Evolutionary conservation across 1,284 basidiomycete genomes (phyloP).

Genomic region (Ceratobasidium sp.): DNA sequence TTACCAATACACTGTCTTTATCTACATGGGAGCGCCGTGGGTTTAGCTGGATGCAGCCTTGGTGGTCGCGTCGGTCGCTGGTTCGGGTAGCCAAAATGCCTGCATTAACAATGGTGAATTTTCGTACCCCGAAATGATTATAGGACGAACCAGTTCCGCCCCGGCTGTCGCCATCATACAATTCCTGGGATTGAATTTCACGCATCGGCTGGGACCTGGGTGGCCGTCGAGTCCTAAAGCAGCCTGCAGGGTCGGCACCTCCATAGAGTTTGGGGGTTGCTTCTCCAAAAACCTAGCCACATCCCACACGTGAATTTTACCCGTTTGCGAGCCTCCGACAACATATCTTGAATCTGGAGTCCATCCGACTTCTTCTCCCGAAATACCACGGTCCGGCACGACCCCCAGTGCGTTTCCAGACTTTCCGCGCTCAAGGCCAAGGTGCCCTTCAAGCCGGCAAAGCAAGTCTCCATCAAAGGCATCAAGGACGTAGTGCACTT

Average conservation of each 20-base stretch:
- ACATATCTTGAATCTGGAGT: constrained; percentile 90
- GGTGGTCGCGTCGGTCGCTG: constrained; percentile 55
- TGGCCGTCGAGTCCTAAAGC: constrained; percentile 68
- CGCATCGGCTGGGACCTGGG: constrained; percentile 80
- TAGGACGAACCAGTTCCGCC: constrained; percentile 73
- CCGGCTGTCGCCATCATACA: constrained; percentile 91
- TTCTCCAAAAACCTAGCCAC: constrained; percentile 51
- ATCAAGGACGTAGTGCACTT: constrained; percentile 91
- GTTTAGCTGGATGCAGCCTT: not conserved
- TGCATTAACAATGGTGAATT: constrained; percentile 50
- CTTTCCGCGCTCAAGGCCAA: constrained; percentile 74
- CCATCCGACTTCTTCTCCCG: constrained; percentile 91
- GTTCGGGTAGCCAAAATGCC: constrained; percentile 85
- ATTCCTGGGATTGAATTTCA: constrained; percentile 84
- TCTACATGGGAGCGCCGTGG: not conserved
- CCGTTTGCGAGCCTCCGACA: constrained; percentile 81
- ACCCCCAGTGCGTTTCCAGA: constrained; percentile 59
- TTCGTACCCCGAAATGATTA: not conserved
- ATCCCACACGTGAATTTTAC: constrained; percentile 83
- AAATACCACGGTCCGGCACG: constrained; percentile 74
- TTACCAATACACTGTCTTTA: constrained; percentile 29
- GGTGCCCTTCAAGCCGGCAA: constrained; percentile 82
- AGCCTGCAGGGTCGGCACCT: constrained; percentile 44
- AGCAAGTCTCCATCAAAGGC: constrained; percentile 83
- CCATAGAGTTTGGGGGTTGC: constrained; percentile 34